Conservation (phyloP, 2,329 filamentous ascomycete species). For the Coccinonectria pachysandricola region DNA sequence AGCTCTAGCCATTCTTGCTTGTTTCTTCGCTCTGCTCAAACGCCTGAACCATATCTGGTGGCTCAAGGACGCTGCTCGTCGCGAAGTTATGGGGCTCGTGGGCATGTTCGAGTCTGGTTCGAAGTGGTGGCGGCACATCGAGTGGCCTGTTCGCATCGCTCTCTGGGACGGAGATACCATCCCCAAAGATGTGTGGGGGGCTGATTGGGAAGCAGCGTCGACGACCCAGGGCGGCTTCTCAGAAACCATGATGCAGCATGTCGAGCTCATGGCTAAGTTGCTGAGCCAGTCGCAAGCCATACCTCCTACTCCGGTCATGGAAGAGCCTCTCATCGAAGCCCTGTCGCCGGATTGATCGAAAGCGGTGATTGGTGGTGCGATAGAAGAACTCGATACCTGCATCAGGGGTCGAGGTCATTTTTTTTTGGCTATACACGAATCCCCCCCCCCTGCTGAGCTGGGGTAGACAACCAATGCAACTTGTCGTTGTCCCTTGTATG, state of each 20-base stretch:
- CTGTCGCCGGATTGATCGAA: slow-evolving; percentile 26
- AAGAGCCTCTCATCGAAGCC: slow-evolving; percentile 21
- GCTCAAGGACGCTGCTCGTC: slow-evolving; percentile 55
- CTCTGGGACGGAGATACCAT: slow-evolving; percentile 44
- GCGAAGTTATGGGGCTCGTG: slow-evolving; percentile 55
- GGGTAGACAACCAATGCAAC: too few relatives aligned
- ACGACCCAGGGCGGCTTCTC: slow-evolving; percentile 24
- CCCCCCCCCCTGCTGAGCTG: too few relatives aligned
- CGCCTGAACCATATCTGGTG: slow-evolving; percentile 57
- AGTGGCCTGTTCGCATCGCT: slow-evolving; percentile 50
- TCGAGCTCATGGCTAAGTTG: slow-evolving; percentile 30
- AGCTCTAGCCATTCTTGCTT: slow-evolving; percentile 52
- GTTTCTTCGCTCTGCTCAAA: slow-evolving; percentile 57
- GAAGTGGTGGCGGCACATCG: slow-evolving; percentile 50
- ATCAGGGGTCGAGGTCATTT: too few relatives aligned
- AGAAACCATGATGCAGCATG: slow-evolving; percentile 29
- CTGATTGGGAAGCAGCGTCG: slow-evolving; percentile 35
- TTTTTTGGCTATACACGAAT: too few relatives aligned
- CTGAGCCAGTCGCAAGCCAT: slow-evolving; percentile 21
- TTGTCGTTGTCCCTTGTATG: too few relatives aligned
- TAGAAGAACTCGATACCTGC: too few relatives aligned
- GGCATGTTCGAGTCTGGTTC: slow-evolving; percentile 48
- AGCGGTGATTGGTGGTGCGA: too few relatives aligned
- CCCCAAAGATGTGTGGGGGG: slow-evolving; percentile 47
- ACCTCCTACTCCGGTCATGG: slow-evolving; percentile 20